Percentiles rank a stretch among this genome's conserved stretches.
Evolutionary conservation across 352 stramenopile species (phyloP).

Genomic region (Pythium aphanidermatum): DNA sequence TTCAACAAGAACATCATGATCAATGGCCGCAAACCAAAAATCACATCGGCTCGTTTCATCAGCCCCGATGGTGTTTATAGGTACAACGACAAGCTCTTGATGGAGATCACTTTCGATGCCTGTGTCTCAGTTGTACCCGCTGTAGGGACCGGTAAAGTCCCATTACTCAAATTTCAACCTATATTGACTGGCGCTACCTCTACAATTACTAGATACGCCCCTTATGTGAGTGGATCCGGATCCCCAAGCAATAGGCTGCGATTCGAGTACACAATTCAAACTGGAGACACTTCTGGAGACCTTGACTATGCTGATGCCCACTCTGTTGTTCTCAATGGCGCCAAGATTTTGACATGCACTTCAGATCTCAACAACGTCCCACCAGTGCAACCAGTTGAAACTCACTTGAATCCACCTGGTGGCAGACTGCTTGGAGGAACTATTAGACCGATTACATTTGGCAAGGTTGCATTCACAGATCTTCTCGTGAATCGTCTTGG

Average conservation of each 20-base stretch:
- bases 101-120: constrained; percentile 62
- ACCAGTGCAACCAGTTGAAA: constrained; percentile 50
- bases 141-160: constrained; percentile 24
- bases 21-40: constrained; percentile 58
- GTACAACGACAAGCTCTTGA: constrained; percentile 45
- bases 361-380: constrained; percentile 18
- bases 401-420: constrained; percentile 75
- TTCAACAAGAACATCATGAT: constrained; percentile 65
- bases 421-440: constrained; percentile 38
- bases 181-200: constrained; percentile 24
- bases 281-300: constrained; percentile 51
- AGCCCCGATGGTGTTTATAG: constrained; percentile 58
- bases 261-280: constrained; percentile 74
- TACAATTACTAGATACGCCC: constrained; percentile 50
- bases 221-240: constrained; percentile 54
- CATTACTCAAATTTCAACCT: constrained; percentile 51
- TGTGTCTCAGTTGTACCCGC: constrained; percentile 39
- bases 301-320: constrained; percentile 61
- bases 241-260: constrained; percentile 39
- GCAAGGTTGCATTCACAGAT: constrained; percentile 53
- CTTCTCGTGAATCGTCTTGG: constrained; percentile 68
- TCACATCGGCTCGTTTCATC: constrained; percentile 43
- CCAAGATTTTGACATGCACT: constrained; percentile 63
- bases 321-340: constrained; percentile 57
- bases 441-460: constrained; percentile 49